Conservation (phyloP, 1,284 basidiomycete genomes). For the Ustilago lituana region DNA sequence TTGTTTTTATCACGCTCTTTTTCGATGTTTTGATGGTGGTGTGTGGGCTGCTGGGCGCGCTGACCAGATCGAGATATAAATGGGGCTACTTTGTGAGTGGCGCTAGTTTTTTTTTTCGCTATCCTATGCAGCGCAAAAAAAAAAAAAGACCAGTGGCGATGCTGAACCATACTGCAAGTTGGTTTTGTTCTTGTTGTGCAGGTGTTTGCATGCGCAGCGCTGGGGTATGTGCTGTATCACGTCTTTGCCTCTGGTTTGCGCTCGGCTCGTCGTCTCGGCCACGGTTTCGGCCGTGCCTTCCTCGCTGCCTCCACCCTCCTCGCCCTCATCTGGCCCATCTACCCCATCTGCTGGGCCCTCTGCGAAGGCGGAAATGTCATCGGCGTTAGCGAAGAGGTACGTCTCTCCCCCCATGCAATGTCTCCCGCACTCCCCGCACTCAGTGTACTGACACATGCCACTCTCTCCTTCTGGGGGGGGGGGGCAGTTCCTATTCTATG, state of each 20-base stretch:
- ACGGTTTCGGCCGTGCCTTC: slow-evolving; percentile 69
- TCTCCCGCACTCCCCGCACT: no score
- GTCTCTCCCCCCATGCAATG: neutral
- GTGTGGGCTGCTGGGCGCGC: slow-evolving; percentile 71
- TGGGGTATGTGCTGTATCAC: slow-evolving; percentile 66
- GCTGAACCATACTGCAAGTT: no score
- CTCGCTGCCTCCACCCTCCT: slow-evolving; percentile 66
- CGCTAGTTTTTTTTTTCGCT: no score
- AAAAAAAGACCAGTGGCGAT: no score
- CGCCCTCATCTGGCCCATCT: slow-evolving; percentile 49
- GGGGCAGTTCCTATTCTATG: slow-evolving; percentile 72
- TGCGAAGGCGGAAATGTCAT: slow-evolving; percentile 72
- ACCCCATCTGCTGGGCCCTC: slow-evolving; percentile 69
- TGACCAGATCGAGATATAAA: slow-evolving; percentile 72
- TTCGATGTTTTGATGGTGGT: slow-evolving; percentile 70
- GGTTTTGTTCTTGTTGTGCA: slow-evolving; percentile 5
- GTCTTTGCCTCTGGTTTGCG: slow-evolving; percentile 64
- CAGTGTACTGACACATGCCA: slow-evolving; percentile 54
- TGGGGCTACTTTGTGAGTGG: slow-evolving; percentile 68
- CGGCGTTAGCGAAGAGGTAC: slow-evolving; percentile 36
- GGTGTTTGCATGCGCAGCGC: slow-evolving; percentile 69
- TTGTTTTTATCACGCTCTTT: slow-evolving; percentile 73
- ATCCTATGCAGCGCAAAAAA: no score
- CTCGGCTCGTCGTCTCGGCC: slow-evolving; percentile 68
- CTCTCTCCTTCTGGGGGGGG: neutral